phyloP scores from a whole-genome alignment of 2,329 filamentous ascomycete species.

The Fusarium globosum region DNA sequence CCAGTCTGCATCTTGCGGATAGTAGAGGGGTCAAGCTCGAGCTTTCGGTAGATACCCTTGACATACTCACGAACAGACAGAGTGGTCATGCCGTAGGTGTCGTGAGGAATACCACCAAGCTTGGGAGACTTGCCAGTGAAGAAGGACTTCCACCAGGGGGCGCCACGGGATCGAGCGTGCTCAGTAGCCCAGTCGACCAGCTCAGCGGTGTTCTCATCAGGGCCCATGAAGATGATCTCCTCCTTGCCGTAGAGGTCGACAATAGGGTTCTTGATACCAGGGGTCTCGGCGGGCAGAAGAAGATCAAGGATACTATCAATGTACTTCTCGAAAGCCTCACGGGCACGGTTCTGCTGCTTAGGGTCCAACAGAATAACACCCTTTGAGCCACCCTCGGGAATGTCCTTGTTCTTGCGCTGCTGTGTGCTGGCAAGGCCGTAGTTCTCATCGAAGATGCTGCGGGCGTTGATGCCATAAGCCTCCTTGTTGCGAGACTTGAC shows the following conservation, averaged over 20 bases:
- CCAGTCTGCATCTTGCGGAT: slow-evolving; percentile 97
- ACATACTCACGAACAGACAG: slow-evolving; percentile 96
- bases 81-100: slow-evolving; percentile 97
- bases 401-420: slow-evolving; percentile 99
- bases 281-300: slow-evolving; percentile 86
- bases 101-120: slow-evolving; percentile 95
- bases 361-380: slow-evolving; percentile 95
- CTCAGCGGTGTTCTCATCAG: slow-evolving; percentile 98
- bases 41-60: slow-evolving; percentile 95
- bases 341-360: slow-evolving; percentile 91
- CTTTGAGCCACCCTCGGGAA: slow-evolving; percentile 97
- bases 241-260: slow-evolving; percentile 95
- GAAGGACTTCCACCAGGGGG: slow-evolving; percentile 99
- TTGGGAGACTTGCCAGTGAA: slow-evolving; percentile 99
- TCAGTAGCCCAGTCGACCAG: slow-evolving; percentile 99
- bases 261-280: slow-evolving; percentile 98
- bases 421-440: slow-evolving; percentile 98
- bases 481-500: slow-evolving; percentile 98
- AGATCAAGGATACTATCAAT: slow-evolving; percentile 98
- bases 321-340: slow-evolving; percentile 98
- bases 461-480: slow-evolving; percentile 94
- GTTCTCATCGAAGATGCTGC: slow-evolving; percentile 97
- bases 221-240: slow-evolving; percentile 98
- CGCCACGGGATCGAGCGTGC: slow-evolving; percentile 86
- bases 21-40: slow-evolving; percentile 84